Percentiles rank a stretch among this genome's conserved stretches.
Conservation (phyloP, 352 stramenopile species). For the Phytophthora pisi region DNA sequence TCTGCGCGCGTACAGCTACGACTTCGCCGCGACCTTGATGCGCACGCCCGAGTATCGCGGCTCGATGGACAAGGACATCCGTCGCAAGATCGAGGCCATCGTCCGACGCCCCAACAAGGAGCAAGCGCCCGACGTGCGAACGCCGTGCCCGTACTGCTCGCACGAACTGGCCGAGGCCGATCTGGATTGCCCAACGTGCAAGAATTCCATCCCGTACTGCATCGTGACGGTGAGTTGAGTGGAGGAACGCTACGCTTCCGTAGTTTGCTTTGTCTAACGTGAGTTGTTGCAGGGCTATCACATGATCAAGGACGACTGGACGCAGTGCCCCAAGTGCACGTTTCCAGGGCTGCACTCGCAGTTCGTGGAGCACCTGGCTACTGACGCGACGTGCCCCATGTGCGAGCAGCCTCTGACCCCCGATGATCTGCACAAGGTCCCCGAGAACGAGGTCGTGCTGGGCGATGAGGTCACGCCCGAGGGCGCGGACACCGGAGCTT, state of each 20-base stretch:
- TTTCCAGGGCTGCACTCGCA: conserved; percentile 92
- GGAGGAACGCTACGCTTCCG: neutral
- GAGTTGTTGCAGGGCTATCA: conserved; percentile 75
- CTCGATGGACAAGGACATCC: conserved; percentile 90
- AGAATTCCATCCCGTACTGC: conserved; percentile 94
- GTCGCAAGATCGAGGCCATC: conserved; percentile 95
- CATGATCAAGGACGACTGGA: conserved; percentile 95
- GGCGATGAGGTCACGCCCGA: conserved; percentile 35
- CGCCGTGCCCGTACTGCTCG: conserved; percentile 86
- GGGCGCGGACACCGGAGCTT: conserved; percentile 14
- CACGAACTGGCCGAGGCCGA: conserved; percentile 83
- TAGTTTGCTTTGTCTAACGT: neutral
- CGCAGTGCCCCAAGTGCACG: conserved; percentile 84
- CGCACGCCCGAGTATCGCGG: conserved; percentile 85
- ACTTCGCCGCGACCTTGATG: conserved; percentile 93
- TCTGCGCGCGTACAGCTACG: conserved; percentile 90
- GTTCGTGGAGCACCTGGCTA: conserved; percentile 81
- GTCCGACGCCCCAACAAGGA: conserved; percentile 93
- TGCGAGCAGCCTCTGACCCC: conserved; percentile 63
- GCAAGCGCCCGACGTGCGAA: conserved; percentile 64
- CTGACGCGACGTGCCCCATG: conserved; percentile 76
- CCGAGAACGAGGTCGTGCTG: conserved; percentile 54
- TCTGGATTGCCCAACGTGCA: conserved; percentile 92
- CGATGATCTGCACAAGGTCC: conserved; percentile 38
- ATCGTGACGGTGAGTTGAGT: conserved; percentile 77